A percentile compares a stretch with the other conserved stretches of the same genome.
phyloP scores from a whole-genome alignment of 1,284 basidiomycete genomes.

The Porodaedalea pini region DNA sequence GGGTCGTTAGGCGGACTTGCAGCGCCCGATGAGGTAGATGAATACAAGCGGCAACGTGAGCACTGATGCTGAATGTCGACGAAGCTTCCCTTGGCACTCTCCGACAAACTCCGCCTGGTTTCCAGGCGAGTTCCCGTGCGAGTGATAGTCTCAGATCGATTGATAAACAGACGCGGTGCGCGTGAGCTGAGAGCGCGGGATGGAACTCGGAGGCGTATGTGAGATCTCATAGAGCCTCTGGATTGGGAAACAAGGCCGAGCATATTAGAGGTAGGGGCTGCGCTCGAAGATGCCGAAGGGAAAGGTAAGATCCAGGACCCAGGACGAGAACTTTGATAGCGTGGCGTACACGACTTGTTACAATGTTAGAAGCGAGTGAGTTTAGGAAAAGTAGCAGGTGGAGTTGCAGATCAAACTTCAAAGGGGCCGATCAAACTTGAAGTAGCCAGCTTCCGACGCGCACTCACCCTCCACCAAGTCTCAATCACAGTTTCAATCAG shows the following conservation, averaged over 20 bases:
- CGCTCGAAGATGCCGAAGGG: too few species aligned
- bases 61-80: conserved; percentile 3
- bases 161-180: background rate
- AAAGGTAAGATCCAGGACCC: too few species aligned
- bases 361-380: too few species aligned
- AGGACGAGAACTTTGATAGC: too few species aligned
- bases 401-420: too few species aligned
- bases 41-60: background rate
- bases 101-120: conserved; percentile 18
- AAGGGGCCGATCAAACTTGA: too few species aligned
- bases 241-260: background rate
- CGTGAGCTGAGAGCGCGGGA: background rate
- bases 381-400: too few species aligned
- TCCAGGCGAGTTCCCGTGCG: background rate
- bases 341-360: too few species aligned
- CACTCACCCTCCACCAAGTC: background rate
- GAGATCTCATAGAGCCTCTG: background rate
- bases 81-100: conserved; percentile 3
- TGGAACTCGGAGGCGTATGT: background rate
- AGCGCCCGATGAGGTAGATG: background rate
- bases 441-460: background rate
- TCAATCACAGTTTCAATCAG: background rate
- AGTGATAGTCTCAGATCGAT: background rate
- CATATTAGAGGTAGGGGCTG: too few species aligned
- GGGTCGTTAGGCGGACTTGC: background rate